Conservation (phyloP, 2,329 filamentous ascomycete species). For the Thielaviopsis euricoi region DNA sequence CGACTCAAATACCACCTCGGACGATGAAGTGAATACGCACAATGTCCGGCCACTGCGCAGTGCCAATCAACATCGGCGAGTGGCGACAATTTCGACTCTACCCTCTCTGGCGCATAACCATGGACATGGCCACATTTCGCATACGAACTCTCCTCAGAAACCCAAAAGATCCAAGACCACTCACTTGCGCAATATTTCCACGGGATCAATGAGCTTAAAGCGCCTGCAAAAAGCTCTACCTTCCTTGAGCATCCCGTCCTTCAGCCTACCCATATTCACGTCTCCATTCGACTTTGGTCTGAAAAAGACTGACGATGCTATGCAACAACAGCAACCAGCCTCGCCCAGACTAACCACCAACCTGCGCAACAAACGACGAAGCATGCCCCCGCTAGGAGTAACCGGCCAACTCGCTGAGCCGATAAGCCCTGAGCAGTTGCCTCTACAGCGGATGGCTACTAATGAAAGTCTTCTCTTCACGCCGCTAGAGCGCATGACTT, state of each 20-base stretch:
- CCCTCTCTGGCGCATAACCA: background rate
- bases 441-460: background rate
- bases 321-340: background rate
- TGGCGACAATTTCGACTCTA: background rate
- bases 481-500: slow-evolving; percentile 61
- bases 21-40: background rate
- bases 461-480: slow-evolving; percentile 68
- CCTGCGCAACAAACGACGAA: background rate
- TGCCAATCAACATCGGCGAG: background rate
- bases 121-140: background rate
- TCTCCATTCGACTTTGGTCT: slow-evolving; percentile 4
- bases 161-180: background rate
- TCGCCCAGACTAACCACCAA: slow-evolving; percentile 38
- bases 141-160: background rate
- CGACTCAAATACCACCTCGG: background rate
- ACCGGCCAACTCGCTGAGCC: background rate
- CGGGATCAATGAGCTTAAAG: background rate
- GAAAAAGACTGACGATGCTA: background rate
- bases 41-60: background rate
- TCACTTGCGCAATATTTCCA: slow-evolving; percentile 2
- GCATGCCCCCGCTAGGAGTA: background rate
- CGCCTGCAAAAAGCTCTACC: slow-evolving; percentile 2
- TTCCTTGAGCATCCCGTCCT: slow-evolving; percentile 4
- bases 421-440: background rate
- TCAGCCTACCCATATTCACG: slow-evolving; percentile 2